phyloP scores from a whole-genome alignment of 805 yeast species.

The Yarrowia porcina region DNA sequence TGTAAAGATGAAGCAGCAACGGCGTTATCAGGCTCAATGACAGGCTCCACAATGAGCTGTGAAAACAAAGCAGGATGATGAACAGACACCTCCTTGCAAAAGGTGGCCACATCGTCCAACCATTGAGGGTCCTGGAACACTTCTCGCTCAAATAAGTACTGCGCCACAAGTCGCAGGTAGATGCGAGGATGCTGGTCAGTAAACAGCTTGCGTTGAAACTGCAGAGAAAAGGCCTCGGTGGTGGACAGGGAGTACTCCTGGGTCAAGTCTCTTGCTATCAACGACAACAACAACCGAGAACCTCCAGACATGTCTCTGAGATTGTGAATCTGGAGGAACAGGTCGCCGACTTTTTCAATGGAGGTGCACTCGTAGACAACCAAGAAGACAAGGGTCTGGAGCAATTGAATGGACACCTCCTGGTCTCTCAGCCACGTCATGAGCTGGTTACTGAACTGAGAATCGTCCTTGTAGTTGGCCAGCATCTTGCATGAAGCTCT shows the following conservation, averaged over 20 bases:
- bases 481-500: slow-evolving; percentile 27
- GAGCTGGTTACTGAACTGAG: slow-evolving; percentile 31
- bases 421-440: slow-evolving; percentile 35
- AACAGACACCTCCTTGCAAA: slow-evolving; percentile 4
- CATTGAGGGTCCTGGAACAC: slow-evolving; percentile 5
- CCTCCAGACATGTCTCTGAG: slow-evolving; percentile 32
- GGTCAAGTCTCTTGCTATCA: neutral
- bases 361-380: slow-evolving; percentile 41
- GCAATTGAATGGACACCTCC: slow-evolving; percentile 35
- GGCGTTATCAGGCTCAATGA: neutral
- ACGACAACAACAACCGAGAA: neutral
- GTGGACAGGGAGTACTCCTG: slow-evolving; percentile 27
- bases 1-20: slow-evolving; percentile 9
- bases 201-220: slow-evolving; percentile 29
- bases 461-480: slow-evolving; percentile 30
- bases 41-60: slow-evolving; percentile 18
- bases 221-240: slow-evolving; percentile 29
- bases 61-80: slow-evolving; percentile 7
- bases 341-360: slow-evolving; percentile 39
- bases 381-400: slow-evolving; percentile 41
- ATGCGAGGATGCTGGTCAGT: slow-evolving; percentile 8
- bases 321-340: slow-evolving; percentile 34
- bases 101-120: slow-evolving; percentile 8
- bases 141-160: neutral
- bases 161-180: slow-evolving; percentile 27